These are phyloP conservation scores for Batkoa obscura DNA, from an alignment of 371 early-diverging fungal species.

Conservation along the genomic window DNA sequence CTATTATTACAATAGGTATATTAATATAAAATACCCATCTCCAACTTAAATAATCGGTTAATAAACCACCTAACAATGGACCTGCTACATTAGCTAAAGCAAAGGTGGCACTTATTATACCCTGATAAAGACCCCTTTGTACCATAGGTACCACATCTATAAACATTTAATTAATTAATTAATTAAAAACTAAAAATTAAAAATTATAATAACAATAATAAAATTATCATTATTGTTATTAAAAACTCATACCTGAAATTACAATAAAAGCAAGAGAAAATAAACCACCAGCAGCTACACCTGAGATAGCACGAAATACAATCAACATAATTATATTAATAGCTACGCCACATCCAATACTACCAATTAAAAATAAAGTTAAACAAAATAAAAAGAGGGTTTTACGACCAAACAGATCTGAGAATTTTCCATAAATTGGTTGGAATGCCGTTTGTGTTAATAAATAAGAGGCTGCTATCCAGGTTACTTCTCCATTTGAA, in stretches of 20 bases:
- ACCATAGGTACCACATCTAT: neutral
- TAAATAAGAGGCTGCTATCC: conserved; percentile 57
- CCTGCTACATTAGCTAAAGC: conserved; percentile 19
- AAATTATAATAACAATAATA: too few relatives aligned
- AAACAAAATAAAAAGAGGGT: conserved; percentile 27
- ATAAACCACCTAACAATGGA: conserved; percentile 26
- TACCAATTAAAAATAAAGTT: conserved; percentile 30
- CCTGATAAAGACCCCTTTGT: neutral
- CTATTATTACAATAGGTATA: conserved; percentile 13
- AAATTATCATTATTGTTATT: too few relatives aligned
- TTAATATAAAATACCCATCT: conserved; percentile 30
- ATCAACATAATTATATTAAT: conserved; percentile 36
- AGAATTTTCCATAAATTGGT: conserved; percentile 35
- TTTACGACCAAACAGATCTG: conserved; percentile 50
- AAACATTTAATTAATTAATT: too few relatives aligned
- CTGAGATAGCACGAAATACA: conserved; percentile 39
- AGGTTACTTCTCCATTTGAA: conserved; percentile 32
- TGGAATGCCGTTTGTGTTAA: conserved; percentile 53
- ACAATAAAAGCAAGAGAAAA: conserved; percentile 24
- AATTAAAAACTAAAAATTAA: too few relatives aligned
- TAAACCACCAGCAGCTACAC: conserved; percentile 45
- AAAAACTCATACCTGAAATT: conserved; percentile 14
- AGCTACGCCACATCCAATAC: conserved; percentile 32
- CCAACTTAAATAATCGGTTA: conserved; percentile 22
- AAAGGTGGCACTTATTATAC: conserved; percentile 12